phyloP scores from a whole-genome alignment of 305 asterid species.

The Fraxinus platypoda region DNA sequence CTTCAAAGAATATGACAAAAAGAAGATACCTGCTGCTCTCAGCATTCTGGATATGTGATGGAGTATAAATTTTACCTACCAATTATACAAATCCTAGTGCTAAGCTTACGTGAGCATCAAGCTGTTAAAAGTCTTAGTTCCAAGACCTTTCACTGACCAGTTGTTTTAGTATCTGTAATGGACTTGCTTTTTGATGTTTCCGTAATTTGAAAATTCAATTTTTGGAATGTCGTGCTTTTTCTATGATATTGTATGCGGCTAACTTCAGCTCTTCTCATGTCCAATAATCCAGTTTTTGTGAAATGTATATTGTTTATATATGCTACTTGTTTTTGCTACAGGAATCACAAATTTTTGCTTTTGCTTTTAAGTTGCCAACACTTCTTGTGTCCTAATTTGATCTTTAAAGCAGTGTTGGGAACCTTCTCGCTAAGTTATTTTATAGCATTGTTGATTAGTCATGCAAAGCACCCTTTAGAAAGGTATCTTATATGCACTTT shows the following conservation, averaged over 20 bases:
- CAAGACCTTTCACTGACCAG: background rate
- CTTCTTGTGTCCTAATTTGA: background rate
- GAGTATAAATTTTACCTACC: conserved; percentile 14
- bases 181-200: conserved; percentile 2
- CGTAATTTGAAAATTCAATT: background rate
- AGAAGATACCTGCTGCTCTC: conserved; percentile 14
- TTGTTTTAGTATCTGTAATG: background rate
- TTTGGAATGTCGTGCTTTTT: background rate
- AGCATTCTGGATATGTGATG: background rate
- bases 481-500: background rate
- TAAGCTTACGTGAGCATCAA: conserved; percentile 4
- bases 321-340: background rate
- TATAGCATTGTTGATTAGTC: background rate
- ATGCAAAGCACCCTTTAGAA: background rate
- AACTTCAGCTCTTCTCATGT: background rate
- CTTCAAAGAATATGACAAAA: conserved; percentile 21
- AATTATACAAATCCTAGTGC: background rate
- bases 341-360: background rate
- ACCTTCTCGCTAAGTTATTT: background rate
- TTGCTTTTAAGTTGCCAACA: background rate
- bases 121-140: background rate
- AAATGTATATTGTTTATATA: background rate
- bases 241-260: background rate
- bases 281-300: background rate
- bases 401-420: background rate